Conservation (phyloP, 2,329 filamentous ascomycete species). For the Sordariomycetes sp. region DNA sequence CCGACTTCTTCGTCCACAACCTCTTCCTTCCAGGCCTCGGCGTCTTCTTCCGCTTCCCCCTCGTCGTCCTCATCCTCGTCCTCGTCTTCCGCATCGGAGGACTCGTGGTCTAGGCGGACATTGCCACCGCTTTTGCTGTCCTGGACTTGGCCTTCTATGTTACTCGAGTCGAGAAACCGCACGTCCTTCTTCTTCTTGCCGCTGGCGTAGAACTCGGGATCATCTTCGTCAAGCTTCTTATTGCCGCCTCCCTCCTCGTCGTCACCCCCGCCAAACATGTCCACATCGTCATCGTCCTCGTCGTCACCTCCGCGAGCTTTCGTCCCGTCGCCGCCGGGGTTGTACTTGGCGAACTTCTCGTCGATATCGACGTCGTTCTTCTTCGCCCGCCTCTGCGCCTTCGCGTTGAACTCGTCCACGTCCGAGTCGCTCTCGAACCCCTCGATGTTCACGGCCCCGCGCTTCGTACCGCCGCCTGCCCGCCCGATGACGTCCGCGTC, state of each 20-base stretch:
- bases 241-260: slow-evolving; percentile 22
- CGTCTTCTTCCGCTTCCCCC: slow-evolving; percentile 57
- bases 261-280: slow-evolving; percentile 60
- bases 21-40: slow-evolving; percentile 60
- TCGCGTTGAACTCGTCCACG: slow-evolving; percentile 67
- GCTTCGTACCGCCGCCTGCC: slow-evolving; percentile 64
- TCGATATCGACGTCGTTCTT: slow-evolving; percentile 9
- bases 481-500: slow-evolving; percentile 90
- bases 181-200: slow-evolving; percentile 55
- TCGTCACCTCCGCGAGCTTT: slow-evolving; percentile 20
- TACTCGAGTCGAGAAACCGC: slow-evolving; percentile 42
- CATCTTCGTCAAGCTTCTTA: slow-evolving; percentile 6
- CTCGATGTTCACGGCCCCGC: slow-evolving; percentile 90
- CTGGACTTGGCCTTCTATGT: slow-evolving; percentile 72
- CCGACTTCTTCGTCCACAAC: slow-evolving; percentile 83
- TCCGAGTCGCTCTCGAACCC: slow-evolving; percentile 94
- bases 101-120: slow-evolving; percentile 46
- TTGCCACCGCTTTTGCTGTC: slow-evolving; percentile 64
- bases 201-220: slow-evolving; percentile 18
- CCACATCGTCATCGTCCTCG: slow-evolving; percentile 55
- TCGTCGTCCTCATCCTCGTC: slow-evolving; percentile 59
- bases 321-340: slow-evolving; percentile 29
- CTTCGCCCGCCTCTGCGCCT: slow-evolving; percentile 49
- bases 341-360: slow-evolving; percentile 41
- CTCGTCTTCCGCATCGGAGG: slow-evolving; percentile 33